These are phyloP conservation scores for Amoebophrya sp. DNA, from an alignment of 169 alveolate species.

Conservation along the genomic window DNA sequence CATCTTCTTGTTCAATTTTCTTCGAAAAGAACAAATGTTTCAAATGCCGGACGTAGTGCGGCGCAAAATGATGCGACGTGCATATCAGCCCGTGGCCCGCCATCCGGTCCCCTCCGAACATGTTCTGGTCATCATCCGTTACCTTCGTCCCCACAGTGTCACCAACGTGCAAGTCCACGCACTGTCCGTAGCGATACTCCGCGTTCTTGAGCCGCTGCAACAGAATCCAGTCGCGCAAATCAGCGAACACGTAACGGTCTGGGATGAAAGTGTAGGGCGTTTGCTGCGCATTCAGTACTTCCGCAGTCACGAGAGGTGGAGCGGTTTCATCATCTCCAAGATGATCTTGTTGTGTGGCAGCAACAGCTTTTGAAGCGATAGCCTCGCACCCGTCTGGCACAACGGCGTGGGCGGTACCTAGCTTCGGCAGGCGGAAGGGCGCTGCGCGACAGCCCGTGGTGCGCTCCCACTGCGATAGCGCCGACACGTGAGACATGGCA, in stretches of 20 bases:
- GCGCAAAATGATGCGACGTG: not conserved
- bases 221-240: not conserved
- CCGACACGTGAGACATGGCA: not conserved
- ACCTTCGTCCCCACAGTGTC: not conserved
- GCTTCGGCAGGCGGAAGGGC: too few species aligned
- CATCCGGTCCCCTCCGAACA: not conserved
- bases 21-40: not conserved
- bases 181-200: not conserved
- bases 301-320: too few species aligned
- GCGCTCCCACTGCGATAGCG: not conserved
- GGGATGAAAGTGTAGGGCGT: not conserved
- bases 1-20: not conserved
- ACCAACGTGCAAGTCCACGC: not conserved
- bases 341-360: too few species aligned
- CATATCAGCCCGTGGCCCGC: not conserved
- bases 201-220: not conserved
- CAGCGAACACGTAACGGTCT: not conserved
- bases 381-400: not conserved
- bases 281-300: too few species aligned
- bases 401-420: not conserved
- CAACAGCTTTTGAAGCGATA: too few species aligned
- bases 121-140: not conserved
- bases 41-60: not conserved
- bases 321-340: too few species aligned
- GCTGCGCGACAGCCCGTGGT: not conserved